Evolutionary conservation across 495 filamentous ascomycete species (phyloP).

Genomic region (Tetracladium marchalianum): DNA sequence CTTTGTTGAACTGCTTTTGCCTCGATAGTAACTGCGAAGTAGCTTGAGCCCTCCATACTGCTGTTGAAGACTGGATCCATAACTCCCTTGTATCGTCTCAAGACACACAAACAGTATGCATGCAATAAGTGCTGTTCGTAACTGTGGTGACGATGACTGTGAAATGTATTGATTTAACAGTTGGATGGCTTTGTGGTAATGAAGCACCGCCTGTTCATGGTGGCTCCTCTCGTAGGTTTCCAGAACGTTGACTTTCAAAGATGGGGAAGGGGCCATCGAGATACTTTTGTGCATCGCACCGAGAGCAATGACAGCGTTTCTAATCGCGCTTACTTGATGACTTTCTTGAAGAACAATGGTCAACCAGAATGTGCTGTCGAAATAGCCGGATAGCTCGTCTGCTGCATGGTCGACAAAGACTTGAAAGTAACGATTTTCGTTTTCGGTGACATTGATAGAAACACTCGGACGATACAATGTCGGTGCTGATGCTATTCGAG

Average conservation of each 20-base stretch:
- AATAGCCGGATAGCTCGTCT: slow-evolving; percentile 49
- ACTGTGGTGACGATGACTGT: slow-evolving; percentile 3
- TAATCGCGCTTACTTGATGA: slow-evolving; percentile 46
- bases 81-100: slow-evolving; percentile 15
- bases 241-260: slow-evolving; percentile 16
- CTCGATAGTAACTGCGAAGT: slow-evolving; percentile 12
- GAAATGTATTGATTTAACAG: slow-evolving; percentile 14
- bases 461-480: slow-evolving; percentile 4
- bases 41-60: slow-evolving; percentile 15
- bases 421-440: slow-evolving; percentile 47
- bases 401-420: slow-evolving; percentile 47
- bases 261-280: slow-evolving; percentile 7
- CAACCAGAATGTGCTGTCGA: slow-evolving; percentile 51
- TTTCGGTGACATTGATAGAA: slow-evolving; percentile 16
- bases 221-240: slow-evolving; percentile 14
- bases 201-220: slow-evolving; percentile 11
- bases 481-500: slow-evolving; percentile 4
- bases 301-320: slow-evolving; percentile 56
- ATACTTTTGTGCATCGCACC: slow-evolving; percentile 49
- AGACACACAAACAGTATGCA: slow-evolving; percentile 19
- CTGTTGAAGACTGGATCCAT: slow-evolving; percentile 13
- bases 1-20: slow-evolving; percentile 4
- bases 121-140: slow-evolving; percentile 14
- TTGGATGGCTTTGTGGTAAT: slow-evolving; percentile 15
- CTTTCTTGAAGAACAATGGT: slow-evolving; percentile 47